Evolutionary conservation across 2,329 filamentous ascomycete species (phyloP).

Genomic region (Botrytis hyacinthi): DNA sequence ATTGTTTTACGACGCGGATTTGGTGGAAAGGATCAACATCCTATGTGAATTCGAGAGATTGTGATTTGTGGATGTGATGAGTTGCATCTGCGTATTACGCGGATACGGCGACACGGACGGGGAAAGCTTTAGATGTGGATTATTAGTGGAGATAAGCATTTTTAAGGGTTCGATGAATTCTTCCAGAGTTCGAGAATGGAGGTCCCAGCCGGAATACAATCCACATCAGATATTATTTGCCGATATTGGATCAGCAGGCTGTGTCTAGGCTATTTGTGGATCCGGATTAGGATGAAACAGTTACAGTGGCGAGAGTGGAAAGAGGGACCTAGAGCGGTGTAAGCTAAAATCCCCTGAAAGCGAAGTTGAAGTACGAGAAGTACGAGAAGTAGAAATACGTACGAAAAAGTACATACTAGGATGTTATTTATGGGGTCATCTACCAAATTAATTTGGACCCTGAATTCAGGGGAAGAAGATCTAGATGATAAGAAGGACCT

Average conservation of each 20-base stretch:
- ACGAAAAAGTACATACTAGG: background rate
- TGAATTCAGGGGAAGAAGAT: slow-evolving; percentile 3
- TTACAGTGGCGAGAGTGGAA: background rate
- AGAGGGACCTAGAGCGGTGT: background rate
- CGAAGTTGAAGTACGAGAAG: background rate
- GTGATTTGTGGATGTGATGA: background rate
- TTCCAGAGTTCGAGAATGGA: background rate
- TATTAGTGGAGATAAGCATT: background rate
- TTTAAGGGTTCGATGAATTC: slow-evolving; percentile 5
- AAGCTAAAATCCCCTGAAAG: background rate
- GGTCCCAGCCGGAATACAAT: background rate
- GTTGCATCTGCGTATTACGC: background rate
- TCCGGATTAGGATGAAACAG: slow-evolving; percentile 1
- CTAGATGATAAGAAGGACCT: background rate
- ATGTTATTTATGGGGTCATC: background rate
- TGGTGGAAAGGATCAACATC: background rate
- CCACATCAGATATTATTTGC: background rate
- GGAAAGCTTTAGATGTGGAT: slow-evolving; percentile 8
- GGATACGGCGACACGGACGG: slow-evolving; percentile 4
- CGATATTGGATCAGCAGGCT: slow-evolving; percentile 10
- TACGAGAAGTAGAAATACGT: too few species aligned
- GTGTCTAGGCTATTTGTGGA: slow-evolving; percentile 7
- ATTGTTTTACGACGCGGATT: background rate
- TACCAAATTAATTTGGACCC: background rate
- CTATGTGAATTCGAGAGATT: background rate